phyloP scores from a whole-genome alignment of 768 basidiomycete species.

The Termitomyces heimii region DNA sequence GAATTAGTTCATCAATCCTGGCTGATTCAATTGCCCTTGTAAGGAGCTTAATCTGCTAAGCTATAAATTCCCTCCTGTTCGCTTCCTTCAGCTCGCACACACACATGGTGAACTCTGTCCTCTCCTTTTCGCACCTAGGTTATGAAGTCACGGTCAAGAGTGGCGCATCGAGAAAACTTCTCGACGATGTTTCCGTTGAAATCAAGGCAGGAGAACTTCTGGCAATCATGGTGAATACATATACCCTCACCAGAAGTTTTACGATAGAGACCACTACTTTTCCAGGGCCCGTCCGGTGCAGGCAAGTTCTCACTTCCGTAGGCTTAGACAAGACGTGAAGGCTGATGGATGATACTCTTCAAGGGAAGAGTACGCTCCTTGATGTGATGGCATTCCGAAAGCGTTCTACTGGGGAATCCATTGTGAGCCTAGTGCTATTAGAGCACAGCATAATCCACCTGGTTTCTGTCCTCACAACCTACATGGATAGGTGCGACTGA shows the following conservation, averaged over 20 bases:
- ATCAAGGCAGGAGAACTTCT: constrained; percentile 33
- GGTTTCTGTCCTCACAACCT: not conserved
- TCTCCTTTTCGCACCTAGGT: constrained; percentile 28
- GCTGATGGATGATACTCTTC: not conserved
- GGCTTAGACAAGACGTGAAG: constrained; percentile 9
- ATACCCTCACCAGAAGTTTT: not conserved
- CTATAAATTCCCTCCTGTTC: not conserved
- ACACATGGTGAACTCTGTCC: constrained; percentile 15
- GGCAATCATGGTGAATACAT: constrained; percentile 33
- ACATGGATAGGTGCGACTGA: constrained; percentile 23
- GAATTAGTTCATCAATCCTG: not conserved
- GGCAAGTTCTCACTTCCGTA: constrained; percentile 17
- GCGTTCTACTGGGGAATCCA: constrained; percentile 17
- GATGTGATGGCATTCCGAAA: constrained; percentile 41
- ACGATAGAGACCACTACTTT: not conserved
- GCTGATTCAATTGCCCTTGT: not conserved
- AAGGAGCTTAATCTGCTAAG: not conserved
- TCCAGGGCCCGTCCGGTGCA: constrained; percentile 39
- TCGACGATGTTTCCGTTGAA: constrained; percentile 35
- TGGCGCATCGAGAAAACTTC: constrained; percentile 21
- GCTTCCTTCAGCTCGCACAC: not conserved
- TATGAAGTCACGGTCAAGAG: constrained; percentile 23
- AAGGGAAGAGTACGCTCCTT: constrained; percentile 40
- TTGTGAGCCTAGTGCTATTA: constrained; percentile 17
- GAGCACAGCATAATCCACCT: not conserved